A percentile compares a stretch with the other conserved stretches of the same genome.
These are phyloP conservation scores for Anisodus acutangulus DNA, from an alignment of 257 asterid genomes.

Conservation along the genomic window DNA sequence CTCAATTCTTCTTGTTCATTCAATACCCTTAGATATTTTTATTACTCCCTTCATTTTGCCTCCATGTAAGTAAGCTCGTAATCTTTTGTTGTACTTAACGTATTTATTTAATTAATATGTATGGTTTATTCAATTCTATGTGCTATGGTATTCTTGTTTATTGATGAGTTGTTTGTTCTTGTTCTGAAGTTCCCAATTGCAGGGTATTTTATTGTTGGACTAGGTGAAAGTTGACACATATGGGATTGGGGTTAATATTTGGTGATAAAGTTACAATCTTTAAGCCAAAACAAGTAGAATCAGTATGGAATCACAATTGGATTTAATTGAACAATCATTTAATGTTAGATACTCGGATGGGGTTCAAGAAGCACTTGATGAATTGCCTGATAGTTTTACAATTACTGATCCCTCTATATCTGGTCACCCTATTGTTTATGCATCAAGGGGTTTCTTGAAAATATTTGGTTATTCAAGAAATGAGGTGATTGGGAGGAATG, in stretches of 20 bases:
- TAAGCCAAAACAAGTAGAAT: conserved; percentile 46
- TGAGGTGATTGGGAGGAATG: conserved; percentile 92
- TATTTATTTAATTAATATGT: not conserved
- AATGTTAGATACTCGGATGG: conserved; percentile 67
- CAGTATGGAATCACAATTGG: conserved; percentile 81
- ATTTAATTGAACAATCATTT: conserved; percentile 62
- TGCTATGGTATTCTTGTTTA: conserved; percentile 35
- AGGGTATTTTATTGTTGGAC: not conserved
- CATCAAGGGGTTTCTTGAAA: conserved; percentile 79
- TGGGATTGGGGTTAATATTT: conserved; percentile 78
- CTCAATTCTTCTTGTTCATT: too few species aligned
- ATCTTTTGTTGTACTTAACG: too few species aligned
- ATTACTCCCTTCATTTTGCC: too few species aligned
- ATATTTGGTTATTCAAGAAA: conserved; percentile 78
- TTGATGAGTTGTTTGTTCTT: conserved; percentile 31
- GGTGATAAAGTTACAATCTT: conserved; percentile 54
- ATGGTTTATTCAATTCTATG: conserved; percentile 34
- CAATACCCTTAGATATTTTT: too few species aligned
- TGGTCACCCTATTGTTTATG: conserved; percentile 96
- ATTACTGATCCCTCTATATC: conserved; percentile 88
- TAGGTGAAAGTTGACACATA: conserved; percentile 63
- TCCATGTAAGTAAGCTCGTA: too few species aligned
- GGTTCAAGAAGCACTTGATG: conserved; percentile 79
- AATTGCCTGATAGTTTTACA: conserved; percentile 74
- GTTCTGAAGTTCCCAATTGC: conserved; percentile 34